Evolutionary conservation across 1,284 basidiomycete genomes (phyloP).

Genomic region (Phylloporus gajari): DNA sequence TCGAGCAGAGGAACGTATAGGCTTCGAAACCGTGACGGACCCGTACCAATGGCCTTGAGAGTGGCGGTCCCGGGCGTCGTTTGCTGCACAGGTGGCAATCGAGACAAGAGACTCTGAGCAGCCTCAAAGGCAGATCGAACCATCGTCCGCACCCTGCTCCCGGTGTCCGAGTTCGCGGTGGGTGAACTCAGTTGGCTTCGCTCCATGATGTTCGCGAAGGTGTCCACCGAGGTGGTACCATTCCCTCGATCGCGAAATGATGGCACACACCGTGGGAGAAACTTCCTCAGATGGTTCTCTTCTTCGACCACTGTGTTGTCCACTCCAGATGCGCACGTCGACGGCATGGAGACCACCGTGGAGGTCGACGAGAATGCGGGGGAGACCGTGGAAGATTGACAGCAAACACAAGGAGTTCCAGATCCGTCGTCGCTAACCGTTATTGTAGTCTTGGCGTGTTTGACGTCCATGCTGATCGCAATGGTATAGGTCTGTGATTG

Average conservation of each 20-base stretch:
- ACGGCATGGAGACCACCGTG: too few species aligned
- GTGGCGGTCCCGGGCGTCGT: neutral
- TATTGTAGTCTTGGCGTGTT: neutral
- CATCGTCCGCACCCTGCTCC: neutral
- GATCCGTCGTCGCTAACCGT: neutral
- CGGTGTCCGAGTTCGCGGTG: neutral
- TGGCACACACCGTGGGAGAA: neutral
- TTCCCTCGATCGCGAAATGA: neutral
- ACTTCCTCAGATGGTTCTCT: neutral
- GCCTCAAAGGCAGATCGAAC: neutral
- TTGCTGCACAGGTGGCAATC: neutral
- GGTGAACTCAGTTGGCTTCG: neutral
- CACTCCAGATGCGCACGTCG: too few species aligned
- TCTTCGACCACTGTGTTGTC: neutral
- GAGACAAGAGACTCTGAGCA: conserved; percentile 9
- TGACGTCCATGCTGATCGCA: neutral
- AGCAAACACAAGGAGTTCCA: neutral
- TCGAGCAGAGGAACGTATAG: conserved; percentile 13
- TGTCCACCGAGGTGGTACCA: neutral
- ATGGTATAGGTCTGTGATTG: conserved; percentile 19
- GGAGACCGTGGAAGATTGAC: neutral
- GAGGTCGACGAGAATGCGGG: neutral
- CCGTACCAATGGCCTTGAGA: neutral
- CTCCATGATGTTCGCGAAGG: neutral
- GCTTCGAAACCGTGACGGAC: neutral